Evolutionary conservation across 352 stramenopile genomes (phyloP).

Genomic region (Phytopythium litorale): DNA sequence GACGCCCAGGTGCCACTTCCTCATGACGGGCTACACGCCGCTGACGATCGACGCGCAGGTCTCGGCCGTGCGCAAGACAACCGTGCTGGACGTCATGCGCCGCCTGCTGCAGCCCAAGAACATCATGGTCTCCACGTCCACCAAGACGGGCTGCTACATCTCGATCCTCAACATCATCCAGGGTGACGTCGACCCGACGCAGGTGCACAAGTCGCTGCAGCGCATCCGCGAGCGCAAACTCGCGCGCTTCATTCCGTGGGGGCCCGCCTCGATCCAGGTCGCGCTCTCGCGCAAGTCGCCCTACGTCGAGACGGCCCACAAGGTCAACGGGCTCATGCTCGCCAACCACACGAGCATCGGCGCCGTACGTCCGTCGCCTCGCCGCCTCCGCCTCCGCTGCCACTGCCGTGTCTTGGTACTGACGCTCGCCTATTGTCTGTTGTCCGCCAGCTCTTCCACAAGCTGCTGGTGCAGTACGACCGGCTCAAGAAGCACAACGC

Average conservation of each 20-base stretch:
- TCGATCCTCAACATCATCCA: conserved; percentile 99
- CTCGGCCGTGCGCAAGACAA: conserved; percentile 96
- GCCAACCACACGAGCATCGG: conserved; percentile 99
- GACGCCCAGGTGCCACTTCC: conserved; percentile 98
- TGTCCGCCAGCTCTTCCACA: conserved; percentile 65
- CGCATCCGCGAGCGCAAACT: conserved; percentile 97
- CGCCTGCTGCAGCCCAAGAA: conserved; percentile 96
- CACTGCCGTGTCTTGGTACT: conserved; percentile 5
- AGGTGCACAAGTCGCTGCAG: conserved; percentile 98
- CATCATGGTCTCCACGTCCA: conserved; percentile 99
- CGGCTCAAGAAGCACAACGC: conserved; percentile 96
- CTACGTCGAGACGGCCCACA: conserved; percentile 96
- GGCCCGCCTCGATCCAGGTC: conserved; percentile 98
- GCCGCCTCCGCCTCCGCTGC: too few species aligned
- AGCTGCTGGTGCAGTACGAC: conserved; percentile 96
- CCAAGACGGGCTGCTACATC: conserved; percentile 98
- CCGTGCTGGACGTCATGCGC: conserved; percentile 99
- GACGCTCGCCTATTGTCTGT: neutral
- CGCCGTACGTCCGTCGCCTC: conserved; percentile 30
- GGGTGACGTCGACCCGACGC: conserved; percentile 97
- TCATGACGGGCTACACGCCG: conserved; percentile 99
- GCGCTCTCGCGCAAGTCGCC: conserved; percentile 96
- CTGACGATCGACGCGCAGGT: conserved; percentile 93
- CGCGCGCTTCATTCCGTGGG: conserved; percentile 98
- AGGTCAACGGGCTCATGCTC: conserved; percentile 97